Evolutionary conservation across 1,139 yeast genomes (phyloP).

Genomic region (Hyphopichia buzzinii): DNA sequence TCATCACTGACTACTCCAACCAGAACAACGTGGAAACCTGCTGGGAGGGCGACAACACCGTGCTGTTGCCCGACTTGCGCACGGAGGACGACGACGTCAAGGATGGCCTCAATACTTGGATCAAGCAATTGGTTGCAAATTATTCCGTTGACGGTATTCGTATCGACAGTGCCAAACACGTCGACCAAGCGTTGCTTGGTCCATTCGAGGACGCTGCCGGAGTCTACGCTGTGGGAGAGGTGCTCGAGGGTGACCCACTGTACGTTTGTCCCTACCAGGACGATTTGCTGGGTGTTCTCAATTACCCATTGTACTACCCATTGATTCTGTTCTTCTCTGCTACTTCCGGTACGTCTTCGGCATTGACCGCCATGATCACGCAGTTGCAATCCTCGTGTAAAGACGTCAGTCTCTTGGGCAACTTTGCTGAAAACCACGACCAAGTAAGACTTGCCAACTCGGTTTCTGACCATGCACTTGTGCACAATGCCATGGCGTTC

Average conservation of each 20-base stretch:
- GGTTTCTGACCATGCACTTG: background rate
- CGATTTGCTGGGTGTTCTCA: conserved; percentile 3
- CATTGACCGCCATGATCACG: background rate
- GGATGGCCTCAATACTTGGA: conserved; percentile 1
- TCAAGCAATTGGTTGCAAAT: conserved; percentile 1
- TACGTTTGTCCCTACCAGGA: conserved; percentile 4
- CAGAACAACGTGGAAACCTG: conserved; percentile 3
- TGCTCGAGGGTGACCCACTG: conserved; percentile 1
- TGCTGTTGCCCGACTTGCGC: conserved; percentile 2
- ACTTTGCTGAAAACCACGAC: conserved; percentile 4
- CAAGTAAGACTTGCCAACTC: background rate
- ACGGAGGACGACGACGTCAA: background rate
- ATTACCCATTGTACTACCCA: conserved; percentile 3
- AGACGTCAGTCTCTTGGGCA: conserved; percentile 4
- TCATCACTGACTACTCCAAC: conserved; percentile 1
- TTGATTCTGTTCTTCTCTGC: background rate
- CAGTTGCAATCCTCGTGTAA: background rate
- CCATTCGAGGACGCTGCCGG: conserved; percentile 1
- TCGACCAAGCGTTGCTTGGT: background rate
- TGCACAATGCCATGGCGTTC: conserved; percentile 4
- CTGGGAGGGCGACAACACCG: conserved; percentile 4
- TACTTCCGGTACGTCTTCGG: background rate
- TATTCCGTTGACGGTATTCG: conserved; percentile 4
- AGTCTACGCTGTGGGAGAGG: conserved; percentile 3
- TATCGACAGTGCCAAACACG: conserved; percentile 3